Conservation (phyloP, 805 yeast species). For the Hanseniaspora thailandica region DNA sequence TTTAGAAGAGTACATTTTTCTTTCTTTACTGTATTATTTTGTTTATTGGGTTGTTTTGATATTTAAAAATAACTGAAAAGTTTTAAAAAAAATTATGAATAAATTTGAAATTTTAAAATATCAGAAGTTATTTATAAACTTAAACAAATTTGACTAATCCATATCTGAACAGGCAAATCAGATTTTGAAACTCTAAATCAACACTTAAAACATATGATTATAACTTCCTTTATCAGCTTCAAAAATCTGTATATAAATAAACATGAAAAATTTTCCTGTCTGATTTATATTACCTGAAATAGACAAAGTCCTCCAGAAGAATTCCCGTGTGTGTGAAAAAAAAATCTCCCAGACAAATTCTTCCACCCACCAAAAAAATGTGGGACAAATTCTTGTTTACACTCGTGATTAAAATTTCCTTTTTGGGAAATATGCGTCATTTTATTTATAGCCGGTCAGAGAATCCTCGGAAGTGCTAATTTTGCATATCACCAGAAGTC, state of each 20-base stretch:
- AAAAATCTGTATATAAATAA: not conserved
- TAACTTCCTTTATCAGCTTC: too few species aligned
- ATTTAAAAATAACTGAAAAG: too few species aligned
- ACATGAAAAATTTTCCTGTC: not conserved
- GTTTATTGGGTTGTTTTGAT: conserved; percentile 28
- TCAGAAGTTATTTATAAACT: too few species aligned
- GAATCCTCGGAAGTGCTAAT: too few species aligned
- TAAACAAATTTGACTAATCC: too few species aligned
- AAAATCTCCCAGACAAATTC: too few species aligned
- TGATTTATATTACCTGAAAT: not conserved
- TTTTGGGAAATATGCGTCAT: not conserved
- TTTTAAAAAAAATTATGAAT: not conserved
- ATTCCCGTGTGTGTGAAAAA: too few species aligned
- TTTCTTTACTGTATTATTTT: not conserved
- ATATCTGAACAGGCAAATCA: too few species aligned
- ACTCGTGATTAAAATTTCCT: not conserved
- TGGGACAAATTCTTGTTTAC: not conserved
- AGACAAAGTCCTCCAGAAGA: not conserved
- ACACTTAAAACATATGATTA: too few species aligned
- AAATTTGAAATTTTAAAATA: too few species aligned
- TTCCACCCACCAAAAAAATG: not conserved
- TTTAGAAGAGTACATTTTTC: conserved; percentile 10
- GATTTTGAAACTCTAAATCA: too few species aligned
- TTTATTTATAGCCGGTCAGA: not conserved
- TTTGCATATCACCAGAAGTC: not conserved